Conservation (phyloP, 495 filamentous ascomycete genomes). For the Durotheca rogersii region DNA sequence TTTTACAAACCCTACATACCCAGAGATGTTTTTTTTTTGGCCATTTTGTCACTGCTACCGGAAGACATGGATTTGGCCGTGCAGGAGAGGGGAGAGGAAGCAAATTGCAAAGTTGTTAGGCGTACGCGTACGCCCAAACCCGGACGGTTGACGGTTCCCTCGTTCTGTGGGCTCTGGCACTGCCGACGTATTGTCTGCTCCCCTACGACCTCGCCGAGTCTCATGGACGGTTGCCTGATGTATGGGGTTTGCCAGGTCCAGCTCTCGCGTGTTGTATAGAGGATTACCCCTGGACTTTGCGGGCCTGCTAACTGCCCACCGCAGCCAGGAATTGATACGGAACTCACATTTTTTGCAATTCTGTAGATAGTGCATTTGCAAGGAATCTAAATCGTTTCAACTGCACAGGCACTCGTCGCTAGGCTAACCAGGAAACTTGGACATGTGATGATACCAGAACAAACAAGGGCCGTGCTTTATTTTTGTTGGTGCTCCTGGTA, state of each 20-base stretch:
- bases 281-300: not conserved
- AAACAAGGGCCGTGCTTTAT: too few species aligned
- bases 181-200: conserved; percentile 4
- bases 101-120: conserved; percentile 15
- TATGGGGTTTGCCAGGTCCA: too few species aligned
- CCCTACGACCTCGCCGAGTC: conserved; percentile 7
- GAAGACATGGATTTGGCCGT: conserved; percentile 11
- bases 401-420: too few species aligned
- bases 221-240: too few species aligned
- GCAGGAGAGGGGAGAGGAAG: conserved; percentile 7
- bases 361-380: conserved; percentile 36
- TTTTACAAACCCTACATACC: conserved; percentile 35
- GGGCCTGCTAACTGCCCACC: too few species aligned
- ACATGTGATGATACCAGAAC: too few species aligned
- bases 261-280: too few species aligned
- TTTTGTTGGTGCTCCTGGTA: too few species aligned
- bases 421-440: too few species aligned
- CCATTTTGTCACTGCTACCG: conserved; percentile 23
- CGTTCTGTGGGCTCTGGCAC: conserved; percentile 1
- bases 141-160: not conserved
- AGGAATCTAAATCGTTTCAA: conserved; percentile 25
- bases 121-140: not conserved
- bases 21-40: conserved; percentile 30
- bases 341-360: conserved; percentile 28
- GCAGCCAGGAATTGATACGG: conserved; percentile 11